Evolutionary conservation across 257 asterid genomes (phyloP).

Genomic region (Solanum tacnaense): DNA sequence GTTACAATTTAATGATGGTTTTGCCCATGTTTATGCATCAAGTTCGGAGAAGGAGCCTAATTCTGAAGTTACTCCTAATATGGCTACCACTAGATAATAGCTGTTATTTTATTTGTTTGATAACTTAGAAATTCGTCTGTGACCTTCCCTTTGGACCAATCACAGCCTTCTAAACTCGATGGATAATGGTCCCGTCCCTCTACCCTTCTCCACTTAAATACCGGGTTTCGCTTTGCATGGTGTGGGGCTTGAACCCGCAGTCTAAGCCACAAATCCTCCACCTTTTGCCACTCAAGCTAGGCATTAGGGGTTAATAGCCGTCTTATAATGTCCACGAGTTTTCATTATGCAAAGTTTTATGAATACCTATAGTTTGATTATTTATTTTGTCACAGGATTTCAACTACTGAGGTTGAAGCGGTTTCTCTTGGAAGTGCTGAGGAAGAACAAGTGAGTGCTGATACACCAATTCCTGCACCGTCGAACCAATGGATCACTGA

Average conservation of each 20-base stretch:
- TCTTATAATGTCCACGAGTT: not conserved
- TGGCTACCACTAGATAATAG: not conserved
- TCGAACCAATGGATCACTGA: not conserved
- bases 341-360: not conserved
- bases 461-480: not conserved
- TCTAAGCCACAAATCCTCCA: too few relatives aligned
- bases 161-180: too few relatives aligned
- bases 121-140: too few relatives aligned
- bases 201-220: too few relatives aligned
- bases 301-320: too few relatives aligned
- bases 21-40: not conserved
- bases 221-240: too few relatives aligned
- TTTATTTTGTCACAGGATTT: not conserved
- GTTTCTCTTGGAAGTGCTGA: not conserved
- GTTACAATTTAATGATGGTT: not conserved
- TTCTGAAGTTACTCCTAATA: not conserved
- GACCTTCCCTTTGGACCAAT: too few relatives aligned
- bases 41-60: not conserved
- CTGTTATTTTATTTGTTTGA: too few relatives aligned
- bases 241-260: too few relatives aligned
- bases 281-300: too few relatives aligned
- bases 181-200: too few relatives aligned
- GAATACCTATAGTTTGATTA: not conserved
- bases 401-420: not conserved
- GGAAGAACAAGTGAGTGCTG: constrained; percentile 1